Base-by-base conservation (phyloP, 306 rosid species). In the Macrotyloma uniflorum region DNA sequence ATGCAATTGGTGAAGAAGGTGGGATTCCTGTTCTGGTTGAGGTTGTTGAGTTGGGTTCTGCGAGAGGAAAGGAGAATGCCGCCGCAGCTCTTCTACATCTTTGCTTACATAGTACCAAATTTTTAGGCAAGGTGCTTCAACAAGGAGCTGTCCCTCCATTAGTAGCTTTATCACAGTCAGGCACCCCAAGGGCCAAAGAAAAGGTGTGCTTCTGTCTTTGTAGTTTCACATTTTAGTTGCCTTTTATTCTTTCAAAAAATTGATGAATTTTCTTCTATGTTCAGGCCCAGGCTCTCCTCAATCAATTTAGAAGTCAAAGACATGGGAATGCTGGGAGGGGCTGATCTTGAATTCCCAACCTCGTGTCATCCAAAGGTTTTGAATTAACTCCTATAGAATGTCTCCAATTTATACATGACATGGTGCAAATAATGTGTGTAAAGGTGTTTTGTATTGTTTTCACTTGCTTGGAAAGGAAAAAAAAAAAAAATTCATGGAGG, bases 101-200 rank as follows among this genome's bases (percentile, higher is more conserved):
- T 66, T 96, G 99, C 84, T 82, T 77, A 40, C 80, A 83, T 51
- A 87, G 88, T 68, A 59, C 16, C 57, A 79, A 86, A 78, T 91
- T 70, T 80, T 87, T 90, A 82, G 87, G 87, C 74, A 61, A 28
- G 86, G 96, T 93, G 75, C 93, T 96, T 69, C 97, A 91, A 69
- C 98, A 93, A 80, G 98, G 99, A 71, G 96, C 96, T 33, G 98
- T 96, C 74, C 99, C 99, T 0, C 99, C 99, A 8, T 88, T 96
- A 57, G 99, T 93, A 28, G 93, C 91, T 42, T 83, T 96, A 83
- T 88, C 96, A 50, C 97, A 91, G 70, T 91, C 97, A 71, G 99
- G 99, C 83, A 96, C 99, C 59, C 88, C 91, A 13, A 96, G 98
- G 87, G 99, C 96, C 83, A 91, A 89, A 86, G 98, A 96, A 83